These are phyloP conservation scores for Penicillium longicatenatum DNA, from an alignment of 495 filamentous ascomycete species.

Conservation along the genomic window DNA sequence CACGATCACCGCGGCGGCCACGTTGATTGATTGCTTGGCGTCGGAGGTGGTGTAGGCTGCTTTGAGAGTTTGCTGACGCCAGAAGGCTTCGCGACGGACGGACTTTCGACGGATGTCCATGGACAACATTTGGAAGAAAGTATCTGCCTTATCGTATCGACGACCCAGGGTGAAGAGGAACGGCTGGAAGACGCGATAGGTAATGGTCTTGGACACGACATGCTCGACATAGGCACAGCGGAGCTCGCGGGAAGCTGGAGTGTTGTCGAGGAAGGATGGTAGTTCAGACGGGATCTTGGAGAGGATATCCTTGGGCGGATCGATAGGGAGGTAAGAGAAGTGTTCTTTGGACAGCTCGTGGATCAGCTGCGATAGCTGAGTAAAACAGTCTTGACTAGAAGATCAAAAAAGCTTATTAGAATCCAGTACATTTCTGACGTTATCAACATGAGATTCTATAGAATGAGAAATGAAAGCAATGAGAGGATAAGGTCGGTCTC, in stretches of 20 bases:
- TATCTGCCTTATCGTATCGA: slow-evolving; percentile 62
- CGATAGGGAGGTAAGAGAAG: slow-evolving; percentile 59
- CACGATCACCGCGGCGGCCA: slow-evolving; percentile 60
- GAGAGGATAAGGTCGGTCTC: slow-evolving; percentile 21
- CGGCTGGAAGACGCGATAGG: slow-evolving; percentile 63
- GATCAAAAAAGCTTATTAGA: slow-evolving; percentile 42
- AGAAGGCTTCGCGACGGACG: slow-evolving; percentile 62
- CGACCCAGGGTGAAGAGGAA: slow-evolving; percentile 66
- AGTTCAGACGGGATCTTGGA: slow-evolving; percentile 56
- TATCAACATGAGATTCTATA: slow-evolving; percentile 44
- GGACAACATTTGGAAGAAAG: slow-evolving; percentile 62
- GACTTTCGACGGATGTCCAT: slow-evolving; percentile 64
- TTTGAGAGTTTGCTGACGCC: slow-evolving; percentile 65
- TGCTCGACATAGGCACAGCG: slow-evolving; percentile 64
- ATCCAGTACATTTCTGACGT: slow-evolving; percentile 39
- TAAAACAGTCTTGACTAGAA: slow-evolving; percentile 61
- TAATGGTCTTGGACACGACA: slow-evolving; percentile 59
- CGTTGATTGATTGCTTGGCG: slow-evolving; percentile 62
- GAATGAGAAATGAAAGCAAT: slow-evolving; percentile 19
- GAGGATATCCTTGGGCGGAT: slow-evolving; percentile 53
- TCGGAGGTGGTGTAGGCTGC: slow-evolving; percentile 64
- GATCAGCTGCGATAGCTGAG: slow-evolving; percentile 58
- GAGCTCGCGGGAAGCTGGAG: slow-evolving; percentile 52
- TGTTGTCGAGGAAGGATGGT: slow-evolving; percentile 58
- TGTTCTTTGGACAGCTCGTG: slow-evolving; percentile 58